These are phyloP conservation scores for Phytopythium vexans DNA, from an alignment of 352 stramenopile species.

Conservation along the genomic window DNA sequence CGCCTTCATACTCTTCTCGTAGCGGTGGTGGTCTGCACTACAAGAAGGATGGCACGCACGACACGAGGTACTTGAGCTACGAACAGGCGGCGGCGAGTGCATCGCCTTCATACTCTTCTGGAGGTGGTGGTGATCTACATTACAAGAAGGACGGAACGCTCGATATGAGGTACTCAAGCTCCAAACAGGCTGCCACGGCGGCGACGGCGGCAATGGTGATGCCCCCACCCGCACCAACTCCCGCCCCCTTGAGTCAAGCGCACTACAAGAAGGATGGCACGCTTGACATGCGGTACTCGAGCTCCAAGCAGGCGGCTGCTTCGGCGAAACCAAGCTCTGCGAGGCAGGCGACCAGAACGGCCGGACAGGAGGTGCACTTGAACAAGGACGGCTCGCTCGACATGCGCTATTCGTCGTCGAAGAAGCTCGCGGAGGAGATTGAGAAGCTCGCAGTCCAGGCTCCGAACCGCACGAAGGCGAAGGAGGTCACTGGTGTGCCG, in stretches of 20 bases:
- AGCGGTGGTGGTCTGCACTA: constrained; percentile 16
- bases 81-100: constrained; percentile 2
- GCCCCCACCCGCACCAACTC: constrained; percentile 1
- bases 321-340: neutral
- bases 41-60: constrained; percentile 16
- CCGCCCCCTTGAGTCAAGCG: constrained; percentile 2
- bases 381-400: constrained; percentile 19
- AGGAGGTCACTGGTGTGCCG: constrained; percentile 10
- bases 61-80: constrained; percentile 22
- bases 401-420: constrained; percentile 26
- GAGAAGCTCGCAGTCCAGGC: constrained; percentile 12
- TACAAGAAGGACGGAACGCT: constrained; percentile 6
- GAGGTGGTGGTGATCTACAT: constrained; percentile 4
- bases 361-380: constrained; percentile 9
- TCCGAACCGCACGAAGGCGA: constrained; percentile 2
- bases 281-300: constrained; percentile 27
- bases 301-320: constrained; percentile 10
- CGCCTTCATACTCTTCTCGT: neutral
- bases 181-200: constrained; percentile 10
- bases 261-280: constrained; percentile 19
- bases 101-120: neutral
- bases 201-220: neutral
- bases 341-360: neutral
- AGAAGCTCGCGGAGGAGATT: constrained; percentile 16
- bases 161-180: constrained; percentile 8